A percentile compares a stretch with the other conserved stretches of the same genome.
phyloP scores from a whole-genome alignment of 176 grass and related monocot species.

The Oryza australiensis region DNA sequence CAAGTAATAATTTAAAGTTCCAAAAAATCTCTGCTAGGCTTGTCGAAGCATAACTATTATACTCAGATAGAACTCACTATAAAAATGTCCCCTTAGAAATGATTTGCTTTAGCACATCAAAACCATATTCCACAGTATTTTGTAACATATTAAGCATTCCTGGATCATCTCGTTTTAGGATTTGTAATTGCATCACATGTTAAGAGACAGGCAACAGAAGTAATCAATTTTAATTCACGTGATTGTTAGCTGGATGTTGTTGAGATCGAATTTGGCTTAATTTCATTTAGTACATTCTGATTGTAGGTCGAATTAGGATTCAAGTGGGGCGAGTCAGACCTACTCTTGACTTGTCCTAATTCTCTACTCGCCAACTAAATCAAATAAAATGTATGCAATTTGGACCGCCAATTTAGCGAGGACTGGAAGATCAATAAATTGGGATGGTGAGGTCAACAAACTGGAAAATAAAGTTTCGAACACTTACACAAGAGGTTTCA shows the following conservation, averaged over 20 bases:
- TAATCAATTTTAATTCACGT: background rate
- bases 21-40: background rate
- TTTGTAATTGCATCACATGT: background rate
- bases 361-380: background rate
- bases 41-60: background rate
- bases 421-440: background rate
- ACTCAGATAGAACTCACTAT: background rate
- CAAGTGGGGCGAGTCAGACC: background rate
- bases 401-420: background rate
- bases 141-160: background rate
- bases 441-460: background rate
- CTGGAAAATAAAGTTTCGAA: background rate
- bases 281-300: conserved; percentile 18
- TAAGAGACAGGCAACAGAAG: background rate
- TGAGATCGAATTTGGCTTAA: background rate
- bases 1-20: background rate
- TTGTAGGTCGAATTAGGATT: background rate
- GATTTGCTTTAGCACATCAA: background rate
- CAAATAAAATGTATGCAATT: background rate
- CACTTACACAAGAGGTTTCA: background rate
- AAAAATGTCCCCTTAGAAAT: background rate
- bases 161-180: background rate
- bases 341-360: background rate
- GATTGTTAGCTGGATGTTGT: background rate
- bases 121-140: conserved; percentile 13